Conservation (phyloP, 371 early-diverging fungal genomes). For the Coemansia sp. region DNA sequence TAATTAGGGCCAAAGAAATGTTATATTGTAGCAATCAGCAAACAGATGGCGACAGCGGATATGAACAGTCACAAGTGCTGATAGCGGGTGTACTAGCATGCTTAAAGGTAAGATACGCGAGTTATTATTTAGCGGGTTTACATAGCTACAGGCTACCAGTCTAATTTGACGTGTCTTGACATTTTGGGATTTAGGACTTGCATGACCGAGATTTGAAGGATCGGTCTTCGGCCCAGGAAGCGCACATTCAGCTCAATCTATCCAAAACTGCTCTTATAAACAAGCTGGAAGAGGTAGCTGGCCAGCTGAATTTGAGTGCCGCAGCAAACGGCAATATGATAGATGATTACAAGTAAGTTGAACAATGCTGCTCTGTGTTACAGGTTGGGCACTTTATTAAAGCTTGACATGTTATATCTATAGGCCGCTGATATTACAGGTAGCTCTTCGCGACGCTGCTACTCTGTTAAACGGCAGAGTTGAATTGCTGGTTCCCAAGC, state of each 20-base stretch:
- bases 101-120: conserved; percentile 18
- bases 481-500: conserved; percentile 13
- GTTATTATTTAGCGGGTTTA: background rate
- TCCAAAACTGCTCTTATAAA: conserved; percentile 9
- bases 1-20: background rate
- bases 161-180: background rate
- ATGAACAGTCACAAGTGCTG: conserved; percentile 19
- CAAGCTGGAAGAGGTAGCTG: conserved; percentile 23
- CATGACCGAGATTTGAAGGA: conserved; percentile 29
- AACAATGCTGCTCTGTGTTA: background rate
- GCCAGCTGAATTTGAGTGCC: conserved; percentile 25
- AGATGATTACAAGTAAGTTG: conserved; percentile 14
- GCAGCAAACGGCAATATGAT: conserved; percentile 3
- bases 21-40: background rate
- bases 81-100: conserved; percentile 28
- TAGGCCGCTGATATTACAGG: conserved; percentile 16
- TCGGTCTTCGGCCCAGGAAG: background rate
- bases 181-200: conserved; percentile 7
- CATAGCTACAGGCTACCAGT: background rate
- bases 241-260: conserved; percentile 1
- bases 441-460: conserved; percentile 17
- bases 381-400: background rate
- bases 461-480: conserved; percentile 9
- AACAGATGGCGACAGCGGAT: too few relatives aligned
- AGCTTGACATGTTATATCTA: background rate